Evolutionary conservation across 768 basidiomycete genomes (phyloP), one percentile per base, ranked within the genome.

Genomic region (Lepiota venenata): DNA sequence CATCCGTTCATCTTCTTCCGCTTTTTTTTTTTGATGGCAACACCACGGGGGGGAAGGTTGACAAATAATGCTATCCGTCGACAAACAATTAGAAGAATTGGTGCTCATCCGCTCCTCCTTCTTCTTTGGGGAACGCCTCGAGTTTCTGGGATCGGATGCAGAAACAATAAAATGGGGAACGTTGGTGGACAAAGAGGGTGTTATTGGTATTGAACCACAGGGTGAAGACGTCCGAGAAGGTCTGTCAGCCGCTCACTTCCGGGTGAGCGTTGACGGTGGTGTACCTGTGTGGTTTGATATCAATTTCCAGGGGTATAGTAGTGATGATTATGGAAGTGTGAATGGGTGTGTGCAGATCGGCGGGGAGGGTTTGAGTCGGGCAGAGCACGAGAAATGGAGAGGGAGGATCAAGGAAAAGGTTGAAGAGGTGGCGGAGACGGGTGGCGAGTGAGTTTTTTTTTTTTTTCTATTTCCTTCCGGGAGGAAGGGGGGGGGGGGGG

Each of bases 41-140:
- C 21, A 2, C 14, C 11, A 14, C 18, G 15, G 21, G 3, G 8
- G 44, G 21, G 3, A 42, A n/a, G 16, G 7, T 29, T 3, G 35
- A 25, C 22, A 21, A 41, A 11, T 8, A 37, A 35, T 41, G 46
- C 20, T 55, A 16, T 25, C 53, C 7, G 27, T 42, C 8, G 16
- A 16, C 39, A 35, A 27, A 47, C 64, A 66, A 22, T 56, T 77
- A 1, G 71, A 81, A 63, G 86, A 90, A 61, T 65, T 88, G 0
- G 74, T 81, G 43, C 69, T 90, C 37, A 77, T 91, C 21, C 71
- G 68, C 51, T 81, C 75, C 36, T 87, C 87, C 0, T 74, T 90
- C 1, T 72, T 91, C 10, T 83, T 85, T 0, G 78, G 73, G 4
- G 88, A 91, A 70, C 27, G 61, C 2, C 61, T 85, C 41, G 48